Percentiles rank a stretch among this genome's conserved stretches.
phyloP scores from a whole-genome alignment of 1,284 basidiomycete species.

The Malassezia restricta region DNA sequence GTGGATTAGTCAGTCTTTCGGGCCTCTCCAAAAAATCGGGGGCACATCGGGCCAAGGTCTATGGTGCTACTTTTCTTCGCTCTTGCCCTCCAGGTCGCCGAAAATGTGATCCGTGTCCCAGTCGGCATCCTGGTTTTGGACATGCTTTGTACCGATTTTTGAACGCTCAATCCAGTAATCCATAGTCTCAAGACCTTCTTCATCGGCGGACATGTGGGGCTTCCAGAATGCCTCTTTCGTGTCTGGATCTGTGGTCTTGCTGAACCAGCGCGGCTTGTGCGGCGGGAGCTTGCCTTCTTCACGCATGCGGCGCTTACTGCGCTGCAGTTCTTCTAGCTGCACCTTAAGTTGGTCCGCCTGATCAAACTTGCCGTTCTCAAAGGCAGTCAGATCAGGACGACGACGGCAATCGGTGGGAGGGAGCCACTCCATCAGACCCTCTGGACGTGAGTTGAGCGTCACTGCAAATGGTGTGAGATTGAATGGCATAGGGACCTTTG shows the following conservation, averaged over 20 bases:
- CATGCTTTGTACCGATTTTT: constrained; percentile 19
- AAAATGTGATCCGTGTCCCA: constrained; percentile 18
- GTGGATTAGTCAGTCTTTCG: background rate
- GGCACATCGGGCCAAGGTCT: background rate
- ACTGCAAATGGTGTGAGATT: constrained; percentile 94
- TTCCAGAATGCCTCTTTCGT: constrained; percentile 36
- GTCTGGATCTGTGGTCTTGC: constrained; percentile 26
- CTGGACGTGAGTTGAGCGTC: constrained; percentile 70
- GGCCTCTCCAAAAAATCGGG: background rate
- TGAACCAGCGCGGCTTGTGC: constrained; percentile 59
- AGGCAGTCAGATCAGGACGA: constrained; percentile 86
- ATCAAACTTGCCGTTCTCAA: constrained; percentile 81
- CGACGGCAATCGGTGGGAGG: constrained; percentile 87
- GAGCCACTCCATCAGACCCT: constrained; percentile 59
- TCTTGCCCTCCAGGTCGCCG: constrained; percentile 1
- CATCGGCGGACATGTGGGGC: constrained; percentile 10
- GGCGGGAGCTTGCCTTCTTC: constrained; percentile 63
- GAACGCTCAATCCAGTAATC: constrained; percentile 31
- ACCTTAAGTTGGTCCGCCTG: constrained; percentile 76
- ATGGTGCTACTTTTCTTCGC: background rate
- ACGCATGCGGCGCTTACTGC: constrained; percentile 61
- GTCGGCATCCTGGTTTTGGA: constrained; percentile 13
- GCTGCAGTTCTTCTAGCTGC: constrained; percentile 75
- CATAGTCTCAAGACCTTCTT: constrained; percentile 15
- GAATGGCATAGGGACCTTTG: constrained; percentile 50